Percentiles rank a stretch among this genome's conserved stretches.
These are phyloP conservation scores for Castanopsis chinensis DNA, from an alignment of 306 rosid genomes.

Conservation along the genomic window DNA sequence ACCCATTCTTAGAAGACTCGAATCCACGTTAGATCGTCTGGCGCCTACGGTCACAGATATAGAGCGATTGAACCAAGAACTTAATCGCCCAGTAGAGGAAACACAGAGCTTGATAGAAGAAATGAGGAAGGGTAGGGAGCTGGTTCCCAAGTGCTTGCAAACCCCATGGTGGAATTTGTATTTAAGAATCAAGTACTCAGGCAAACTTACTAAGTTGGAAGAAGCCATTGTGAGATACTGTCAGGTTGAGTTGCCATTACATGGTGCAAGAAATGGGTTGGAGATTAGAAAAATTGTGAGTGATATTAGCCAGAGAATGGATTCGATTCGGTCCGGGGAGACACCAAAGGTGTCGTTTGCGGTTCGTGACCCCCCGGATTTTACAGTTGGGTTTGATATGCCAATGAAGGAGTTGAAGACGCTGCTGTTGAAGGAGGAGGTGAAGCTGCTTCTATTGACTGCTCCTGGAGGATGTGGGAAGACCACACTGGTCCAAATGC, in stretches of 20 bases:
- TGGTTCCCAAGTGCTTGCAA: conserved; percentile 28
- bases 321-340: no score
- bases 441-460: conserved; percentile 34
- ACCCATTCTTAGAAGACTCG: conserved; percentile 20
- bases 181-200: no score
- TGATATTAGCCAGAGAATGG: no score
- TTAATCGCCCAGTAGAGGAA: conserved; percentile 26
- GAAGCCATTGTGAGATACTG: no score
- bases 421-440: conserved; percentile 25
- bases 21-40: conserved; percentile 6
- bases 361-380: conserved; percentile 33
- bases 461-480: conserved; percentile 55
- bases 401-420: conserved; percentile 45
- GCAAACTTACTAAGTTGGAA: no score
- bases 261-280: no score
- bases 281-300: no score
- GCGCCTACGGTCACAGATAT: no score
- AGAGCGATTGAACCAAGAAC: no score
- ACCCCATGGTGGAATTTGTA: conserved; percentile 32
- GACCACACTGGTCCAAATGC: conserved; percentile 36
- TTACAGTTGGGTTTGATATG: conserved; percentile 48
- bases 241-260: no score
- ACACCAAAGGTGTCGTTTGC: background rate
- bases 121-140: conserved; percentile 19
- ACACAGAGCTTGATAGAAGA: background rate